These are phyloP conservation scores for Clarireedia paspali DNA, from an alignment of 2,329 filamentous ascomycete species.

Conservation along the genomic window DNA sequence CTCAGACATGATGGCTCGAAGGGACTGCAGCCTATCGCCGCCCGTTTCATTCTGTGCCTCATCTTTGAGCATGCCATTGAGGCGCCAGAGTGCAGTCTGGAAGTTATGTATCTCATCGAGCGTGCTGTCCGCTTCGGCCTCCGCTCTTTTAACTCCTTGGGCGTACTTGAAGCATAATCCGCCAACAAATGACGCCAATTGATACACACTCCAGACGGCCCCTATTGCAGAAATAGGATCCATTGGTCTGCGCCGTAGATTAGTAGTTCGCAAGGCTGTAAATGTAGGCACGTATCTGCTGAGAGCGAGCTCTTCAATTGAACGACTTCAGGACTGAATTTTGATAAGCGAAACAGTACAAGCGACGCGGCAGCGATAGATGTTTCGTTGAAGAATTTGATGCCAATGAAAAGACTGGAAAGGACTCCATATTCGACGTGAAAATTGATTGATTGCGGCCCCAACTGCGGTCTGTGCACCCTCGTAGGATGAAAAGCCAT, in stretches of 20 bases:
- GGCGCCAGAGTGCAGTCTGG: neutral
- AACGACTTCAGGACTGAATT: too few species aligned
- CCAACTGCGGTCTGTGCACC: too few species aligned
- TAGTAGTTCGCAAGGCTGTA: too few species aligned
- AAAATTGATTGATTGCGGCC: too few species aligned
- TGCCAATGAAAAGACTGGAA: too few species aligned
- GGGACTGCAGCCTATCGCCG: neutral
- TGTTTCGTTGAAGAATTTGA: too few species aligned
- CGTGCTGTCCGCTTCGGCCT: neutral
- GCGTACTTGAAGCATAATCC: neutral
- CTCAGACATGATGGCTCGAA: neutral
- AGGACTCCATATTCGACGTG: too few species aligned
- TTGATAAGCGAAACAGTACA: too few species aligned
- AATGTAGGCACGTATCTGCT: too few species aligned
- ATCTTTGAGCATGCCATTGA: neutral
- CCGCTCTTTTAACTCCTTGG: neutral
- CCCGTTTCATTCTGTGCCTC: neutral
- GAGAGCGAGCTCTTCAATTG: too few species aligned
- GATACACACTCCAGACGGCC: neutral
- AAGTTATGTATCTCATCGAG: neutral
- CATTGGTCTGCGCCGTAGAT: neutral
- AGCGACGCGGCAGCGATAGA: too few species aligned
- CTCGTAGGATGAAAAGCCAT: too few species aligned
- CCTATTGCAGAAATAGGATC: neutral
- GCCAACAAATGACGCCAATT: neutral